Conservation (phyloP, 176 grass and related monocot genomes). For the Leersia perrieri region DNA sequence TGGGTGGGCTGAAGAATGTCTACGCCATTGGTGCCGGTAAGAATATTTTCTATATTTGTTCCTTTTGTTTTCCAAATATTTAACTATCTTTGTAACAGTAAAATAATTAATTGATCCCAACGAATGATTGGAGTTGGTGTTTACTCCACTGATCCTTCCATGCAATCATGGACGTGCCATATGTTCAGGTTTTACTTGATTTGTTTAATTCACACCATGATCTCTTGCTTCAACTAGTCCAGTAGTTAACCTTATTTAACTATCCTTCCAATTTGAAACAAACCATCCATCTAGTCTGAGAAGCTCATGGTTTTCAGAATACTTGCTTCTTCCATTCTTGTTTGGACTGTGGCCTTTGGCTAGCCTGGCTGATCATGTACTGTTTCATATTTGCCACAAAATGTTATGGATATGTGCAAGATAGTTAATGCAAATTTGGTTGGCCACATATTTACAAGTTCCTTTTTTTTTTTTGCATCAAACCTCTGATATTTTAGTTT, state of each 20-base stretch:
- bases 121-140: background rate
- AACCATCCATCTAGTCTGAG: background rate
- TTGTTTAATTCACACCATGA: background rate
- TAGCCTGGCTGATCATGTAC: background rate
- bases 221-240: background rate
- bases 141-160: background rate
- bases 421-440: background rate
- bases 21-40: slow-evolving; percentile 98
- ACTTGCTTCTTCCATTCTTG: background rate
- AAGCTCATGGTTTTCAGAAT: background rate
- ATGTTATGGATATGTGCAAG: background rate
- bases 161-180: background rate
- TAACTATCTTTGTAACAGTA: background rate
- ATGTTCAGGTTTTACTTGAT: slow-evolving; percentile 14
- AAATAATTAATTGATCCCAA: background rate
- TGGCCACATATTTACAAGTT: background rate
- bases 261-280: slow-evolving; percentile 2
- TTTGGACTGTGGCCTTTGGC: background rate
- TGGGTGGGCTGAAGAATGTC: slow-evolving; percentile 96
- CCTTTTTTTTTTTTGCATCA: background rate
- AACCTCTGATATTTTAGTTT: background rate
- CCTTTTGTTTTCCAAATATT: background rate
- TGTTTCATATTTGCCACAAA: background rate
- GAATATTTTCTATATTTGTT: background rate
- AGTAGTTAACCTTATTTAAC: background rate